phyloP scores from a whole-genome alignment of 2,329 filamentous ascomycete genomes.

The Phialocephala subalpina region DNA sequence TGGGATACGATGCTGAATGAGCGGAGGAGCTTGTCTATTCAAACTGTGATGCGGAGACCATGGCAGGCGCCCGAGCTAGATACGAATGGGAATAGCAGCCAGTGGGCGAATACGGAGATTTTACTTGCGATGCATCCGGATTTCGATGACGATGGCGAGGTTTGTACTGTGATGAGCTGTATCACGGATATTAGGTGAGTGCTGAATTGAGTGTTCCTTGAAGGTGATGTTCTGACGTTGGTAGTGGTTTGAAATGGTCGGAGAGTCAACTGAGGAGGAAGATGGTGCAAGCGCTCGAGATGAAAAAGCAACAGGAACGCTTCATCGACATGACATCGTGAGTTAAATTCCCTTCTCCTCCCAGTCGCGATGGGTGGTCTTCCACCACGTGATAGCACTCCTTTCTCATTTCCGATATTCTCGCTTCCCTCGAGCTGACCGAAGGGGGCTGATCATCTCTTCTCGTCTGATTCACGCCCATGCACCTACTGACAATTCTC shows the following conservation, averaged over 20 bases:
- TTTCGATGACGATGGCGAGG: conserved; percentile 31
- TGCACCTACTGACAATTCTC: background rate
- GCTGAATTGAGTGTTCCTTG: background rate
- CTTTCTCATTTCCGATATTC: background rate
- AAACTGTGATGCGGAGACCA: conserved; percentile 24
- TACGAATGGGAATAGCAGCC: conserved; percentile 21
- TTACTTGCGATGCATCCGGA: conserved; percentile 33
- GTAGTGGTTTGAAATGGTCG: conserved; percentile 29
- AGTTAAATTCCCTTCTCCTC: background rate
- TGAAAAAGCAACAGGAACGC: conserved; percentile 75
- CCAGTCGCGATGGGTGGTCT: background rate
- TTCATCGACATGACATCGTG: conserved; percentile 77
- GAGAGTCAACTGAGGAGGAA: conserved; percentile 42
- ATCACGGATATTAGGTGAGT: conserved; percentile 28
- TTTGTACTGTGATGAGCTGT: conserved; percentile 33
- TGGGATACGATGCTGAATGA: conserved; percentile 24
- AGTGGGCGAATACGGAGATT: conserved; percentile 30
- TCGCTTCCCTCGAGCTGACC: background rate
- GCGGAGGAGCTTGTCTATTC: conserved; percentile 24
- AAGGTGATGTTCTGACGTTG: background rate
- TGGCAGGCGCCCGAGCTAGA: conserved; percentile 30
- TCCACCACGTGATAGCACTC: background rate
- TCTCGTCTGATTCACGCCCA: too few species aligned
- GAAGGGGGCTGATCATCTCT: too few species aligned
- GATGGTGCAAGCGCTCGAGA: conserved; percentile 61